A percentile compares a stretch with the other conserved stretches of the same genome.
phyloP scores from a whole-genome alignment of 345 rosid genomes.

The Eucalyptus caleyi region DNA sequence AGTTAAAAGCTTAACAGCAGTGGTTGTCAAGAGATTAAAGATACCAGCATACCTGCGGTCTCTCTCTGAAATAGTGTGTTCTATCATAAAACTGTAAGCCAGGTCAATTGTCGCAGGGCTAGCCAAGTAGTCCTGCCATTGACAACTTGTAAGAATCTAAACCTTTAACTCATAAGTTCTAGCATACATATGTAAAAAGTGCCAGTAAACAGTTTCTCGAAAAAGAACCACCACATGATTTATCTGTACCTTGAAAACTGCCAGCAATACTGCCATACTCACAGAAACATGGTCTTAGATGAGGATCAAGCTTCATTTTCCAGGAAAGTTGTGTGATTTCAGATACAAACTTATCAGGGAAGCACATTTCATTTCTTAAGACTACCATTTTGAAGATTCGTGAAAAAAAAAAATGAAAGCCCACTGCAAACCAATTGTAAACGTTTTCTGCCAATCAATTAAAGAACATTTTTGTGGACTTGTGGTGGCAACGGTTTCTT shows the following conservation, averaged over 20 bases:
- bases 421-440: neutral
- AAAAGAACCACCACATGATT: neutral
- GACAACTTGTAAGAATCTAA: neutral
- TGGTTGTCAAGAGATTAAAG: neutral
- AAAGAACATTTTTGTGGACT: neutral
- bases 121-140: slow-evolving; percentile 85
- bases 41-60: slow-evolving; percentile 76
- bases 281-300: neutral
- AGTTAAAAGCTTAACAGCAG: neutral
- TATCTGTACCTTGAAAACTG: neutral
- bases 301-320: neutral
- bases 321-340: neutral
- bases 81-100: slow-evolving; percentile 76
- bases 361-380: neutral
- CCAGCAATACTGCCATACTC: neutral
- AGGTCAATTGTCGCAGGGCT: slow-evolving; percentile 66
- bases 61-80: slow-evolving; percentile 89
- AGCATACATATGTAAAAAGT: neutral
- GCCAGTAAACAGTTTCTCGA: neutral
- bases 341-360: neutral
- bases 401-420: neutral
- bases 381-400: neutral
- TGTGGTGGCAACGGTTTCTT: neutral
- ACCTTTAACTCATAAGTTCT: neutral
- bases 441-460: neutral